These are phyloP conservation scores for Aspergillus brasiliensis DNA, from an alignment of 2,329 filamentous ascomycete genomes.

Conservation along the genomic window DNA sequence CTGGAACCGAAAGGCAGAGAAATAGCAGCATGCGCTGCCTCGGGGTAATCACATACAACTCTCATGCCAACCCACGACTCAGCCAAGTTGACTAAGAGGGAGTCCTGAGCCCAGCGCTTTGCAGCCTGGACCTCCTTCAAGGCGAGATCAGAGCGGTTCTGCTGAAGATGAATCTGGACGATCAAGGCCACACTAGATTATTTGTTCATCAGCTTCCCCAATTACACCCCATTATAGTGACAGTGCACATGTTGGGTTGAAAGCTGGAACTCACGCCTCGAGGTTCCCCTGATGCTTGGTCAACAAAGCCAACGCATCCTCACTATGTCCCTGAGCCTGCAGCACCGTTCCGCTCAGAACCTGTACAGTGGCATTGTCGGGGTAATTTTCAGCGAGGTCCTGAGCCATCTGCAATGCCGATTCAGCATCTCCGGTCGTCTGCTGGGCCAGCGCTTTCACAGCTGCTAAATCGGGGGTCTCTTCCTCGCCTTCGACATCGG, in stretches of 20 bases:
- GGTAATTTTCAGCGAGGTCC: slow-evolving; percentile 65
- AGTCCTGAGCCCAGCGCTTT: slow-evolving; percentile 93
- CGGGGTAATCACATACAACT: slow-evolving; percentile 58
- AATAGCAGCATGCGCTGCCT: background rate
- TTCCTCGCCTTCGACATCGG: slow-evolving; percentile 65
- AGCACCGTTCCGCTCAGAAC: slow-evolving; percentile 79
- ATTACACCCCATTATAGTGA: background rate
- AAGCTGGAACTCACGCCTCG: slow-evolving; percentile 64
- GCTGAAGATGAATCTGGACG: slow-evolving; percentile 86
- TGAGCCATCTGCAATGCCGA: slow-evolving; percentile 66
- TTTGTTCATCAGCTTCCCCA: background rate
- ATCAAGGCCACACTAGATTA: slow-evolving; percentile 72
- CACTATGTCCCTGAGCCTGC: slow-evolving; percentile 76
- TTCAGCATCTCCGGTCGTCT: slow-evolving; percentile 60
- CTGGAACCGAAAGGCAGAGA: no score
- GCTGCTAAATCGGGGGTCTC: slow-evolving; percentile 72
- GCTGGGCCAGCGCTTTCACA: slow-evolving; percentile 74
- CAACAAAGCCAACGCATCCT: slow-evolving; percentile 79
- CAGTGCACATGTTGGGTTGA: background rate
- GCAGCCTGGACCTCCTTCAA: slow-evolving; percentile 85
- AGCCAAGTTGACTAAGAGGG: slow-evolving; percentile 86
- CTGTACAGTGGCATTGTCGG: slow-evolving; percentile 79
- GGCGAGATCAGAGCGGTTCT: slow-evolving; percentile 89
- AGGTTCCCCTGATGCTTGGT: slow-evolving; percentile 80
- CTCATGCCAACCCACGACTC: slow-evolving; percentile 94